phyloP scores from a whole-genome alignment of 805 yeast genomes.

The Metschnikowia anglica region DNA sequence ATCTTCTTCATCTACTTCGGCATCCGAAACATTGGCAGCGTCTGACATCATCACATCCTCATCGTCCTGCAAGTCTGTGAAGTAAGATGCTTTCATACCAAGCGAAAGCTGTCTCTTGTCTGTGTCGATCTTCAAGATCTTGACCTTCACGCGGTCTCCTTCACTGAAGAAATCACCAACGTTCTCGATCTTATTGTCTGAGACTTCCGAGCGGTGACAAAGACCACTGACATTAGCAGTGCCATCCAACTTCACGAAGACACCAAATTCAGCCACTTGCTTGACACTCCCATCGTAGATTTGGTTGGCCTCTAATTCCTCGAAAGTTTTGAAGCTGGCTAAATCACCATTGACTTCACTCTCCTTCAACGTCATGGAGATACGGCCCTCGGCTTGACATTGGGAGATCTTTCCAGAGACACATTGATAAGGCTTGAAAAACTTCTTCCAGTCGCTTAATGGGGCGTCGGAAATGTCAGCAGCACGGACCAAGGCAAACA shows the following conservation, averaged over 20 bases:
- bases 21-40: not conserved
- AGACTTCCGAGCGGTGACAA: constrained; percentile 81
- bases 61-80: constrained; percentile 39
- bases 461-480: constrained; percentile 78
- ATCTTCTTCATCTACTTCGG: constrained; percentile 28
- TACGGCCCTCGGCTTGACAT: constrained; percentile 59
- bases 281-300: constrained; percentile 75
- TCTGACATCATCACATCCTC: constrained; percentile 11
- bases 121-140: constrained; percentile 59
- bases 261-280: constrained; percentile 84
- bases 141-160: constrained; percentile 90
- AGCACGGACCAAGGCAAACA: constrained; percentile 78
- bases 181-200: constrained; percentile 64
- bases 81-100: constrained; percentile 94
- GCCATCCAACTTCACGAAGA: constrained; percentile 77
- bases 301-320: constrained; percentile 68
- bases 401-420: constrained; percentile 72
- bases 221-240: constrained; percentile 77
- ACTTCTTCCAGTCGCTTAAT: constrained; percentile 85
- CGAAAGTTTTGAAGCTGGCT: constrained; percentile 56
- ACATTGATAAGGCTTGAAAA: constrained; percentile 65
- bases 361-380: constrained; percentile 77
- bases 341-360: constrained; percentile 74
- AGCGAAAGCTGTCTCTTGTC: constrained; percentile 75
- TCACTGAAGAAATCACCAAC: constrained; percentile 68